Base-by-base conservation (phyloP, 495 filamentous ascomycete genomes). In the Aspergillus nidulans region DNA sequence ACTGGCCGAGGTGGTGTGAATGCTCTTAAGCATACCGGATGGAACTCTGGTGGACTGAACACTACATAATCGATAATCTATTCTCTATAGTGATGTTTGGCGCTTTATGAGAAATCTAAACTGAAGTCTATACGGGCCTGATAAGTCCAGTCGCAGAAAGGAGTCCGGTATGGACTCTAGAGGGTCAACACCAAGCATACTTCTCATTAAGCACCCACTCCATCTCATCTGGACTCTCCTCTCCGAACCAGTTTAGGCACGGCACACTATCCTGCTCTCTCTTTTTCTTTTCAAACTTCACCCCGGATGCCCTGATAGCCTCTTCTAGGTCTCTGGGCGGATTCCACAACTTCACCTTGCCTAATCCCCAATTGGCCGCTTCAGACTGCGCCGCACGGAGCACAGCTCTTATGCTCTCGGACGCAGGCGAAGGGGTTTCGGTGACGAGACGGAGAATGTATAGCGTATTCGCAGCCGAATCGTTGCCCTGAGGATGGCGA, bases 141-240 rank as follows among this genome's bases (percentile, higher is more conserved):
- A n/a, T n/a, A n/a, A n/a, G n/a, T n/a, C n/a, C n/a, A n/a, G n/a
- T n/a, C n/a, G n/a, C n/a, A n/a, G n/a, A n/a, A n/a, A n/a, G n/a
- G n/a, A n/a, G n/a, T n/a, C n/a, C n/a, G n/a, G n/a, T n/a, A n/a
- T n/a, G n/a, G n/a, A n/a, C n/a, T n/a, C 30, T 34, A 34, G 4
- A 6, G n/a, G n/a, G n/a, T 43, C 23, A 53, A 13, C 51, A 53
- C 51, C 51, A 53, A 9, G 16, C 40, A 25, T 53, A 53, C 40
- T 53, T 53, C 28, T 53, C 51, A 13, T 53, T 53, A 18, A 30
- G 9, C 10, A 53, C 9, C 51, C 51, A 53, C 4, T 53, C 51
- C 13, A 53, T 4, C 6, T 13, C 6, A 2, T 18, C 36, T 16
- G 18, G 10, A 15, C 3, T 23, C 1, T 30, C 28, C 15, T 38